Evolutionary conservation across 164 flowering plant species (phyloP).

Genomic region (Vitis labrusca): DNA sequence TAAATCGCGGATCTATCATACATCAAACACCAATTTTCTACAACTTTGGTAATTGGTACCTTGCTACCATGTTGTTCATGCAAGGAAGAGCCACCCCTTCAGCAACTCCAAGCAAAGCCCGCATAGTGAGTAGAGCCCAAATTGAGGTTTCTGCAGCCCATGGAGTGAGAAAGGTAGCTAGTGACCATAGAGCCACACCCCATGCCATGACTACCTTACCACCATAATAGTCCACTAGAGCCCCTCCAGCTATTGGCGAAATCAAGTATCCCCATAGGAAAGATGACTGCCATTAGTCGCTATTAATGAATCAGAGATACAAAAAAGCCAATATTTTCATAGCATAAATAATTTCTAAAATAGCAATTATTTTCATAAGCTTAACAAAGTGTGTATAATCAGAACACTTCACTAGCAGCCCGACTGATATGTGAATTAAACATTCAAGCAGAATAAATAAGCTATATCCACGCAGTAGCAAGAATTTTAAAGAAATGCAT

Average conservation of each 20-base stretch:
- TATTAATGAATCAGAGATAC: conserved; percentile 20
- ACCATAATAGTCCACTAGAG: conserved; percentile 86
- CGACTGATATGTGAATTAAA: no score
- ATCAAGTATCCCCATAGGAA: conserved; percentile 94
- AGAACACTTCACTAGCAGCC: no score
- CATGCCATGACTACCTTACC: conserved; percentile 93
- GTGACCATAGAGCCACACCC: conserved; percentile 92
- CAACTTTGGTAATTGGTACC: conserved; percentile 37
- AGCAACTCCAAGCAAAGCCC: conserved; percentile 82
- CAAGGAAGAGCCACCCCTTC: conserved; percentile 99
- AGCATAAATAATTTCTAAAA: background rate
- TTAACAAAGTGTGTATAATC: background rate
- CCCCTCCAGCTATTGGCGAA: conserved; percentile 95
- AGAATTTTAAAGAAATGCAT: no score
- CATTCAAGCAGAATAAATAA: no score
- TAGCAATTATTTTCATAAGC: background rate
- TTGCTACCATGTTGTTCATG: conserved; percentile 96
- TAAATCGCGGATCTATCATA: conserved; percentile 1
- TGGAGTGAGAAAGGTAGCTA: conserved; percentile 91
- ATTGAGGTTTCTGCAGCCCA: conserved; percentile 89
- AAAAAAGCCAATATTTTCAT: background rate
- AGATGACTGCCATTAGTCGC: conserved; percentile 75
- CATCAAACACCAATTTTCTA: background rate
- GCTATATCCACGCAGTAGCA: no score
- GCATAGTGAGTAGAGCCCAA: conserved; percentile 65